Percentiles rank a stretch among this genome's conserved stretches.
Evolutionary conservation across 2,329 filamentous ascomycete species (phyloP).

Genomic region (Clonostachys solani): DNA sequence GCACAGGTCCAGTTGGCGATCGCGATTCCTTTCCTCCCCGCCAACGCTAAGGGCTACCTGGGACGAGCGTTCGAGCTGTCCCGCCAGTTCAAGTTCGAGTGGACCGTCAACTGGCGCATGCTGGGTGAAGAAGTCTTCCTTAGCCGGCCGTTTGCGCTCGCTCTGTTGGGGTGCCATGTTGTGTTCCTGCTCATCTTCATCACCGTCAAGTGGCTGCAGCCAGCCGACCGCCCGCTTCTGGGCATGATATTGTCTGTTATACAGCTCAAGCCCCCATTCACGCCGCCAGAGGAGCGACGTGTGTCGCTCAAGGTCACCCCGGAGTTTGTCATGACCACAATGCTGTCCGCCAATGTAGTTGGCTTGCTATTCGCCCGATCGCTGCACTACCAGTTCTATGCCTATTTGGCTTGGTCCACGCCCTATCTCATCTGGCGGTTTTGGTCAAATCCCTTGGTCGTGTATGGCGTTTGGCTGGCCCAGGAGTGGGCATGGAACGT

Average conservation of each 20-base stretch:
- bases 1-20: slow-evolving; percentile 70
- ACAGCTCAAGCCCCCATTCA: slow-evolving; percentile 37
- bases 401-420: slow-evolving; percentile 84
- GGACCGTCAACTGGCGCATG: slow-evolving; percentile 99
- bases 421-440: slow-evolving; percentile 84
- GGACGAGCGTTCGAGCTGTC: slow-evolving; percentile 86
- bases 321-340: slow-evolving; percentile 69
- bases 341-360: slow-evolving; percentile 72
- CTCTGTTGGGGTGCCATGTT: slow-evolving; percentile 62
- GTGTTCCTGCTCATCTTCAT: slow-evolving; percentile 64
- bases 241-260: slow-evolving; percentile 45
- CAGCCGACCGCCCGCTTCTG: slow-evolving; percentile 54
- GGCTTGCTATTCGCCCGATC: slow-evolving; percentile 84
- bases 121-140: slow-evolving; percentile 80
- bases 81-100: slow-evolving; percentile 89
- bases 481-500: slow-evolving; percentile 96
- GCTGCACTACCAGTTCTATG: slow-evolving; percentile 93
- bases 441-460: slow-evolving; percentile 61
- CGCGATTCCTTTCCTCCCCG: slow-evolving; percentile 62
- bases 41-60: slow-evolving; percentile 68
- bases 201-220: slow-evolving; percentile 66
- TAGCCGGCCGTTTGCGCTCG: slow-evolving; percentile 60
- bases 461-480: slow-evolving; percentile 66
- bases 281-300: slow-evolving; percentile 45
- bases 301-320: slow-evolving; percentile 59